A percentile compares a stretch with the other conserved stretches of the same genome.
phyloP scores from a whole-genome alignment of 2,329 filamentous ascomycete genomes.

The Claviceps maximensis region DNA sequence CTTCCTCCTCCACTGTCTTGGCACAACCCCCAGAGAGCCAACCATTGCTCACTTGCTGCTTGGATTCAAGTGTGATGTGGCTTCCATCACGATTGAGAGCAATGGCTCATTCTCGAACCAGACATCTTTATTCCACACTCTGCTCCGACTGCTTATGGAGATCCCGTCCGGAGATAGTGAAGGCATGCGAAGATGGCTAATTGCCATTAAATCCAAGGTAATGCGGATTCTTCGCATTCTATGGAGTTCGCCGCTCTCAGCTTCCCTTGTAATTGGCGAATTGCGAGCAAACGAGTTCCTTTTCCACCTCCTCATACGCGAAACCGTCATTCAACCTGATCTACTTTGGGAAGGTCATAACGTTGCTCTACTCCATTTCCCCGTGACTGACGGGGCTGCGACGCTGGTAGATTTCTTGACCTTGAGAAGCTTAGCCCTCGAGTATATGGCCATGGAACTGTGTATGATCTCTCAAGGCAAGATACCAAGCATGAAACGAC shows the following conservation, averaged over 20 bases:
- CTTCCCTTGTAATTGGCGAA: slow-evolving; percentile 60
- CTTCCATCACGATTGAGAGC: slow-evolving; percentile 52
- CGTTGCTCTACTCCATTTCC: slow-evolving; percentile 50
- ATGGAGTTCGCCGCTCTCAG: slow-evolving; percentile 72
- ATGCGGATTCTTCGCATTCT: slow-evolving; percentile 67
- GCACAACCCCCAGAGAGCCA: slow-evolving; percentile 60
- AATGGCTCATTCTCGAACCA: slow-evolving; percentile 58
- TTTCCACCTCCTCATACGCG: slow-evolving; percentile 60
- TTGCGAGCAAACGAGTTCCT: slow-evolving; percentile 68
- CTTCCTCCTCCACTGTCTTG: slow-evolving; percentile 71
- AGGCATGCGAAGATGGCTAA: slow-evolving; percentile 52
- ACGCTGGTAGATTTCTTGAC: slow-evolving; percentile 67
- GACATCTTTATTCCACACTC: slow-evolving; percentile 69
- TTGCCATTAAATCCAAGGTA: slow-evolving; percentile 53
- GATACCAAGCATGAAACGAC: slow-evolving; percentile 55
- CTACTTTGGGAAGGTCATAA: slow-evolving; percentile 62
- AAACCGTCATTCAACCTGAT: slow-evolving; percentile 55
- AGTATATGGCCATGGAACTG: slow-evolving; percentile 78
- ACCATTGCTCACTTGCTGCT: slow-evolving; percentile 84
- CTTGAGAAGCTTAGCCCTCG: slow-evolving; percentile 62
- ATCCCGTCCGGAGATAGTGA: slow-evolving; percentile 52
- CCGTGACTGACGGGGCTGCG: slow-evolving; percentile 51
- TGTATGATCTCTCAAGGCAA: slow-evolving; percentile 60
- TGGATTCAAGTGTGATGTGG: slow-evolving; percentile 68
- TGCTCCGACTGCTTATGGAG: slow-evolving; percentile 58